These are phyloP conservation scores for Candida berthetii DNA, from an alignment of 805 yeast genomes.

Conservation along the genomic window DNA sequence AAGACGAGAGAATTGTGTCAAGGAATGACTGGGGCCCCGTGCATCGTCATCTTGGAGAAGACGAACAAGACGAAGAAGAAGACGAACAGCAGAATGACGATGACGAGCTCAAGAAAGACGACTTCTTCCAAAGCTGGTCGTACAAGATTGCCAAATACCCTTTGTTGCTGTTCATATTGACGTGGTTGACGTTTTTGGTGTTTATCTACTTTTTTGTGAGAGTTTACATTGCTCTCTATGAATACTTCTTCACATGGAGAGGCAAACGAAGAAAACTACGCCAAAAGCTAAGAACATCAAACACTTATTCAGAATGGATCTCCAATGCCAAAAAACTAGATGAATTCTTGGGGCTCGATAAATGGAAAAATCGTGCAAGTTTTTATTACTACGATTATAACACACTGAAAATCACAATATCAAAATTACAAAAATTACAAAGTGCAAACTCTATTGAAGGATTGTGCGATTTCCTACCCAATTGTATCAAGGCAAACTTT, in stretches of 20 bases:
- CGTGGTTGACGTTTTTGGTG: constrained; percentile 50
- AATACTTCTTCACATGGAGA: constrained; percentile 51
- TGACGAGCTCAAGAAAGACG: constrained; percentile 11
- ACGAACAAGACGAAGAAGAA: too few relatives aligned
- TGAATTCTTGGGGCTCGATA: constrained; percentile 46
- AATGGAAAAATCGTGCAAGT: constrained; percentile 56
- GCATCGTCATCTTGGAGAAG: constrained; percentile 13
- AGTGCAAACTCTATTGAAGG: constrained; percentile 32
- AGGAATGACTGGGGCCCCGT: constrained; percentile 43
- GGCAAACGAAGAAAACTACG: constrained; percentile 49
- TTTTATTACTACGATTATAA: constrained; percentile 66
- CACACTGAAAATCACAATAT: constrained; percentile 44
- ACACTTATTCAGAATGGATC: constrained; percentile 57
- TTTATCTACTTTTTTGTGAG: constrained; percentile 46
- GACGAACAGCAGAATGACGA: neutral
- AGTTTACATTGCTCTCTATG: constrained; percentile 56
- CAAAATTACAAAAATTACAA: constrained; percentile 32
- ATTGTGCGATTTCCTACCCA: constrained; percentile 50
- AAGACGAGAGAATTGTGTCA: constrained; percentile 32
- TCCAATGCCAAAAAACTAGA: constrained; percentile 53
- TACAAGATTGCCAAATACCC: constrained; percentile 62
- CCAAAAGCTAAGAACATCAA: constrained; percentile 39
- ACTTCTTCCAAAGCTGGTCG: constrained; percentile 29
- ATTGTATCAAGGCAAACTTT: constrained; percentile 65
- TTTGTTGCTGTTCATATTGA: constrained; percentile 39